Evolutionary conservation across 371 early-diverging fungal genomes (phyloP).

Genomic region (Fennellomyces sp.): DNA sequence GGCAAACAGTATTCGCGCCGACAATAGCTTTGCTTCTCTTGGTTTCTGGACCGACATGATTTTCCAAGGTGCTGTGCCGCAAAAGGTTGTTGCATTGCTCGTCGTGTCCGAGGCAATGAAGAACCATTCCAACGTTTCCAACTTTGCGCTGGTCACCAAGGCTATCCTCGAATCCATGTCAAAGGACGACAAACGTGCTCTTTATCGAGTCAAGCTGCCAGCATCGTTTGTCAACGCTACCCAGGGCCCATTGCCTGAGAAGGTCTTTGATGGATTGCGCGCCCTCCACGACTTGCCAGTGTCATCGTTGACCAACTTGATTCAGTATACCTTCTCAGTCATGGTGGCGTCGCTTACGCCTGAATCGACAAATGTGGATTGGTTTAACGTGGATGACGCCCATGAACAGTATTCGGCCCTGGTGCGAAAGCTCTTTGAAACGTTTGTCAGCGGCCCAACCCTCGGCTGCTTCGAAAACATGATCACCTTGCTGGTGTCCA

Average conservation of each 20-base stretch:
- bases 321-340: slow-evolving; percentile 3
- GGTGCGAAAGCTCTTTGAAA: slow-evolving; percentile 37
- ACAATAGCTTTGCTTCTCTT: slow-evolving; percentile 2
- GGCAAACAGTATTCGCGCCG: slow-evolving; percentile 28
- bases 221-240: neutral
- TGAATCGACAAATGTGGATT: slow-evolving; percentile 1
- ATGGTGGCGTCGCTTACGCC: neutral
- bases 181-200: neutral
- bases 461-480: slow-evolving; percentile 54
- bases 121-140: neutral
- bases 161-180: neutral
- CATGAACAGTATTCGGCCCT: neutral
- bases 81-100: slow-evolving; percentile 34
- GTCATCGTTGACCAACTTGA: neutral
- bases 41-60: slow-evolving; percentile 36
- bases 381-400: neutral
- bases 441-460: slow-evolving; percentile 43
- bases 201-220: neutral
- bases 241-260: slow-evolving; percentile 5
- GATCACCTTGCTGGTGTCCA: slow-evolving; percentile 55
- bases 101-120: slow-evolving; percentile 20
- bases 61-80: slow-evolving; percentile 11
- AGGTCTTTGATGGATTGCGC: neutral
- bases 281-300: neutral
- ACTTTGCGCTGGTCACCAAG: neutral